These are phyloP conservation scores for Pythium brachiatum DNA, from an alignment of 352 stramenopile genomes.

Conservation along the genomic window DNA sequence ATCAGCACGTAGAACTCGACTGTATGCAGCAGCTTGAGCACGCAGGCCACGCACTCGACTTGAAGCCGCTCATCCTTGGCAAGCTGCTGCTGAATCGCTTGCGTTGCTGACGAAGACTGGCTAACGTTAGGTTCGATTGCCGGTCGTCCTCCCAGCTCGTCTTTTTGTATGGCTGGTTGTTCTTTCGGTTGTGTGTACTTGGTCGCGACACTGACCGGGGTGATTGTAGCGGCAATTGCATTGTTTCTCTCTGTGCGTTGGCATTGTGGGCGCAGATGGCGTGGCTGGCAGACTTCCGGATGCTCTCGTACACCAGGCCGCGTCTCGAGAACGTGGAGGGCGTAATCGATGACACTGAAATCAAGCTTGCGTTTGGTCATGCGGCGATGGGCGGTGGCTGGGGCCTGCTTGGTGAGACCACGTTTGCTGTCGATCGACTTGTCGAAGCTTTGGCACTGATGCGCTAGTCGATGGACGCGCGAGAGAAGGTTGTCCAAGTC, in stretches of 20 bases:
- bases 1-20: slow-evolving; percentile 17
- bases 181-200: too few relatives aligned
- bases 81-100: neutral
- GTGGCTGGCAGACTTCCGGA: neutral
- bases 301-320: neutral
- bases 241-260: neutral
- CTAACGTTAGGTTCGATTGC: too few relatives aligned
- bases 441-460: neutral
- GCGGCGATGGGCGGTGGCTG: too few relatives aligned
- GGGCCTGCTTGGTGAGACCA: too few relatives aligned
- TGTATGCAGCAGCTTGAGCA: slow-evolving; percentile 12
- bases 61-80: neutral
- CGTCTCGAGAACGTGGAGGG: slow-evolving; percentile 8
- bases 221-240: too few relatives aligned
- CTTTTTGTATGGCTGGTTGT: too few relatives aligned
- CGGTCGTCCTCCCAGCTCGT: too few relatives aligned
- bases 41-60: neutral
- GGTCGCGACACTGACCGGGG: neutral
- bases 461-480: neutral
- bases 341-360: neutral
- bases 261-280: neutral
- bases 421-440: neutral
- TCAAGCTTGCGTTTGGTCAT: neutral
- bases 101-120: too few relatives aligned
- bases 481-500: neutral